Evolutionary conservation across 2,329 filamentous ascomycete species (phyloP).

Genomic region (Gaeumannomyces tritici): DNA sequence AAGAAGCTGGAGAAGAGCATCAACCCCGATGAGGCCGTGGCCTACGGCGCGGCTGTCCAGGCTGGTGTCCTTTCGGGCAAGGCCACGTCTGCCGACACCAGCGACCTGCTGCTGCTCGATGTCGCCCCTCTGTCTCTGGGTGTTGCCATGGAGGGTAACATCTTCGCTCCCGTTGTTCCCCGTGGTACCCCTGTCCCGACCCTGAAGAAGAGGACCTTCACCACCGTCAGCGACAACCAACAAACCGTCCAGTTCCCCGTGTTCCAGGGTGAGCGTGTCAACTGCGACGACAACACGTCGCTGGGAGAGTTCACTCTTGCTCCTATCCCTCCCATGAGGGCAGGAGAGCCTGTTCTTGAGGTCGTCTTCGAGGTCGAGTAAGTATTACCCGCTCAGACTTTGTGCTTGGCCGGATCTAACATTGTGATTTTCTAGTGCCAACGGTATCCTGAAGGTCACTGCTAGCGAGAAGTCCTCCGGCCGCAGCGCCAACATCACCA

Average conservation of each 20-base stretch:
- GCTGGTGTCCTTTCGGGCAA: constrained; percentile 98
- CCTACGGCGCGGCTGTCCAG: constrained; percentile 97
- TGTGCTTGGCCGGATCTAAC: background rate
- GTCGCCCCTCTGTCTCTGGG: constrained; percentile 93
- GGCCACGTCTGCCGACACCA: constrained; percentile 89
- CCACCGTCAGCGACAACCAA: constrained; percentile 70
- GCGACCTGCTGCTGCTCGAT: constrained; percentile 90
- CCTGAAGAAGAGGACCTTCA: constrained; percentile 82
- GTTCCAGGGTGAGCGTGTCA: constrained; percentile 92
- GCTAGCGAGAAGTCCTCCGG: constrained; percentile 98
- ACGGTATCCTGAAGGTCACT: constrained; percentile 99
- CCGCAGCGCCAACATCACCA: constrained; percentile 98
- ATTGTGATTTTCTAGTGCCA: constrained; percentile 39
- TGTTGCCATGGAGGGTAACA: constrained; percentile 99
- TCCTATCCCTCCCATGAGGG: constrained; percentile 78
- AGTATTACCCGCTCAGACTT: background rate
- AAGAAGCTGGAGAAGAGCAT: constrained; percentile 99
- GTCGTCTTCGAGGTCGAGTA: constrained; percentile 94
- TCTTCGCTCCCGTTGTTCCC: constrained; percentile 88
- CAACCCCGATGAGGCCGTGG: constrained; percentile 98
- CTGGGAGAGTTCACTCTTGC: constrained; percentile 95
- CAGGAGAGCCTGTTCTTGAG: constrained; percentile 93
- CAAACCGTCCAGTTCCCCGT: constrained; percentile 85
- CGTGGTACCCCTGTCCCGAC: constrained; percentile 68
- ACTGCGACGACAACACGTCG: constrained; percentile 97